Evolutionary conservation across 345 rosid genomes (phyloP), one percentile per base, ranked within the genome.

Genomic region (Garcia nutans): DNA sequence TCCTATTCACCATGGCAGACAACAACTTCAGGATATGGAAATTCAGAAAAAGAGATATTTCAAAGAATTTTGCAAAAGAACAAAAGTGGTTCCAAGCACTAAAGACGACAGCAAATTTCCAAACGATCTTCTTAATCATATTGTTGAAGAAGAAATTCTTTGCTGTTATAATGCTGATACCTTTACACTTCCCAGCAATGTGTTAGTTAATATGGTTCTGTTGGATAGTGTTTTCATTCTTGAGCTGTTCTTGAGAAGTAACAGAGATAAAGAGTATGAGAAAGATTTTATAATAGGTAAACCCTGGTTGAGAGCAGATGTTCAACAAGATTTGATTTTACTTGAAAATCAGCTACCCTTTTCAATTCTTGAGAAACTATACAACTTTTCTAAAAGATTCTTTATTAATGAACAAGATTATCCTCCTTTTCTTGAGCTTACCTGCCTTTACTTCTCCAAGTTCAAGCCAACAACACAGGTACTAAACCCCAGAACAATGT

Each of bases 331-430:
- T 49, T 44, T 77, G 45, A 20, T 70, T 7, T 42, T 77, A 45
- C 75, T 77, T 8, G 75, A 77, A 71, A 77, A 71, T 52, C 75
- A 77, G 58, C 63, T 77, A 10, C 75, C 80, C 5, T 77, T 62
- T 24, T 70, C 37, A 3, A 8, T 70, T 26, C 70, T 77, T 8
- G 5, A 63, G 0, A 2, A 54, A 10, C 15, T 77, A 33, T 77
- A 77, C 2, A 0, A 10, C 2, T 70, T 44, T 50, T 65, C 71
- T n/a, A 58, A 13, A 31, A 8, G 19, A 50, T 26, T 20, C 1
- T 49, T 69, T 8, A 20, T 4, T 37, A 37, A 8, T 3, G 52
- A 11, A n/a, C 15, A 5, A 11, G 12, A 0, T 0, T 15, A 16
- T 16, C 68, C 6, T 8, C 1, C 44, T 45, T 60, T 59, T 41